Evolutionary conservation across 2,329 filamentous ascomycete species (phyloP), one percentile per base, ranked within the genome.

Genomic region (Uncinocarpus reesii): DNA sequence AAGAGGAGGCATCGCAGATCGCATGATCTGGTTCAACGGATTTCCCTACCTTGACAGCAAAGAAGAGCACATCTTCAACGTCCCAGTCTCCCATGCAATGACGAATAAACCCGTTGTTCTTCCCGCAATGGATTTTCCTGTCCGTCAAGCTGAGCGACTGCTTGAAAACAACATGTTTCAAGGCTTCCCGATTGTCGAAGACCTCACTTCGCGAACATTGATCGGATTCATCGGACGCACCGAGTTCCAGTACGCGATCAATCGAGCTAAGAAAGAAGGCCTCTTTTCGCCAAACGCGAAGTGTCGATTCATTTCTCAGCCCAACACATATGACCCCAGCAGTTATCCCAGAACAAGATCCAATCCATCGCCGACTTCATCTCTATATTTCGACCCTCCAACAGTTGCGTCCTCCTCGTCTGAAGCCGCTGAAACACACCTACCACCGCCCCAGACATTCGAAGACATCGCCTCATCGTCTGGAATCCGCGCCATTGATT

Each of bases 11-110:
- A 96, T 98, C 50, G 92, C 92, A 18, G 92, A 98, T 65, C 83
- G 88, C 53, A 95, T 95, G 86, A 98, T 98, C 58, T 95, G 88
- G 83, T 95, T 95, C 69, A 96, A 87, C 58, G 92, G 92, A 1
- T 95, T 95, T 60, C 92, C 92, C 0, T 98, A 93, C 68, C 75
- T 98, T 2, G 92, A 98, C 68, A 93, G 85, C 66, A 98, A 98
- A 62, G 90, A 96, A 65, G 92, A 96, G 49, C 89, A 95, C 66
- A 89, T 89, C 46, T 95, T 96, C 65, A 90, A 89, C 40, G 89
- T 96, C 0, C 84, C 92, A 0, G 92, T 96, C 7, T 92, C 86
- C 0, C 79, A 86, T 53, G 86, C 86, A 54, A 95, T 96, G 89
- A 89, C 82, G 1, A 77, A 77, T 2, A 78, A 85, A 44, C 76